phyloP scores from a whole-genome alignment of 345 rosid genomes.

The Citrus cavaleriei region DNA sequence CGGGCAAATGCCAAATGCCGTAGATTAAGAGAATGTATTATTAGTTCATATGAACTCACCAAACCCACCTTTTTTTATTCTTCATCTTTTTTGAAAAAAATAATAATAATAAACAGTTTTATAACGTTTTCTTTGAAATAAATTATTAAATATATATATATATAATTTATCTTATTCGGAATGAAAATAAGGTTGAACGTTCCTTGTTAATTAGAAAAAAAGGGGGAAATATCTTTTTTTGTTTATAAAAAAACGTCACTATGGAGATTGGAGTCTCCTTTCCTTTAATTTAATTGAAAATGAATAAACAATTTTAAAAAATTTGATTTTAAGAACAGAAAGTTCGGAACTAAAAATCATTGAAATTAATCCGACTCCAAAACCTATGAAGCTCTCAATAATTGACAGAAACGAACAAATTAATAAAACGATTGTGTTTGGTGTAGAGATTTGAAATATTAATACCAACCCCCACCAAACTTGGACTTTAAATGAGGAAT shows the following conservation, averaged over 20 bases:
- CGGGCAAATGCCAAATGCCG: slow-evolving; percentile 25
- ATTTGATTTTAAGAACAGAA: neutral
- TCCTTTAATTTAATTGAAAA: no score
- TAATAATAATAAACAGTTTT: no score
- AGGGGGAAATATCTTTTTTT: no score
- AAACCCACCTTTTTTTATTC: slow-evolving; percentile 5
- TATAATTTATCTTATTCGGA: no score
- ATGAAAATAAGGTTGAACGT: no score
- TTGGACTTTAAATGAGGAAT: neutral
- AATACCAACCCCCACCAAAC: neutral
- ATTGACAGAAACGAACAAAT: neutral
- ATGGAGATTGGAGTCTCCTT: no score
- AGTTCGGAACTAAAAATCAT: neutral
- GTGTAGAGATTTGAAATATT: neutral
- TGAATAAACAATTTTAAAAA: neutral
- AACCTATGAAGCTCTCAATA: neutral
- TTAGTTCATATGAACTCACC: slow-evolving; percentile 31
- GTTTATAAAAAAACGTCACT: no score
- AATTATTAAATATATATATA: no score
- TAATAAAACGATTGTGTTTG: no score
- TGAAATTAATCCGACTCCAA: neutral
- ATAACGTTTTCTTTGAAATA: no score
- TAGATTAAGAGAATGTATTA: no score
- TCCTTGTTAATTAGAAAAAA: no score
- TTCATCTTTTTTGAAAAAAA: neutral